Percentiles rank a stretch among this genome's conserved stretches.
phyloP scores from a whole-genome alignment of 192 early-diverging fungal species.

The Rhizophagus prolifer region DNA sequence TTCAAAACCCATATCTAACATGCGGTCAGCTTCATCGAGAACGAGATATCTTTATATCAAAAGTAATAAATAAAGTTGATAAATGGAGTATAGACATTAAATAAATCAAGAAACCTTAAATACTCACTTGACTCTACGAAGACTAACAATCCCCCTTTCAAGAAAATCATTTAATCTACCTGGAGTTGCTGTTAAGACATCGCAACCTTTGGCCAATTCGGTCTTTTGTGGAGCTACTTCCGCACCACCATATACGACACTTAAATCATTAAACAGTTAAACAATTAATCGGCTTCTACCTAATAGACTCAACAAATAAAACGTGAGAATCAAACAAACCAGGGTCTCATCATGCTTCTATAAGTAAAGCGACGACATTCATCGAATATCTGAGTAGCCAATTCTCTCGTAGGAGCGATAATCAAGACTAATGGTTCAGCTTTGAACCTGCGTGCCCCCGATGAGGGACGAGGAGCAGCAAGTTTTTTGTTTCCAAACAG shows the following conservation, averaged over 20 bases:
- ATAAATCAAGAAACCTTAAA: constrained; percentile 12
- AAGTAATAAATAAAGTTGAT: constrained; percentile 12
- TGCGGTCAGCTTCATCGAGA: constrained; percentile 88
- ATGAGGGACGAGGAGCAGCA: constrained; percentile 31
- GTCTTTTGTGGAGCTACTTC: constrained; percentile 73
- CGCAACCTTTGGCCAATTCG: constrained; percentile 84
- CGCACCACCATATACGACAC: constrained; percentile 92
- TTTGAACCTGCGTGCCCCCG: constrained; percentile 40
- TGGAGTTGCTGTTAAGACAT: constrained; percentile 91
- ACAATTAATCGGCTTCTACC: background rate
- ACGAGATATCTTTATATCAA: constrained; percentile 49
- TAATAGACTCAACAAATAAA: constrained; percentile 3
- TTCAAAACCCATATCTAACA: constrained; percentile 99
- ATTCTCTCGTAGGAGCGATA: constrained; percentile 79
- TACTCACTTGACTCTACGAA: constrained; percentile 73
- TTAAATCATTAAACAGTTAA: constrained; percentile 30
- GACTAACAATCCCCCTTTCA: constrained; percentile 74
- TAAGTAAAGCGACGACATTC: constrained; percentile 60
- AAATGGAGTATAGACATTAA: constrained; percentile 5
- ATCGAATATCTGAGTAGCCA: constrained; percentile 82
- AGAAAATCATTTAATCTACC: constrained; percentile 91
- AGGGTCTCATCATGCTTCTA: constrained; percentile 52
- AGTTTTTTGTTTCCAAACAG: constrained; percentile 54
- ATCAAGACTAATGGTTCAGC: constrained; percentile 66
- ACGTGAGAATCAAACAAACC: constrained; percentile 37